These are phyloP conservation scores for Calonectria pseudoreteaudii DNA, from an alignment of 2,329 filamentous ascomycete species.

Conservation along the genomic window DNA sequence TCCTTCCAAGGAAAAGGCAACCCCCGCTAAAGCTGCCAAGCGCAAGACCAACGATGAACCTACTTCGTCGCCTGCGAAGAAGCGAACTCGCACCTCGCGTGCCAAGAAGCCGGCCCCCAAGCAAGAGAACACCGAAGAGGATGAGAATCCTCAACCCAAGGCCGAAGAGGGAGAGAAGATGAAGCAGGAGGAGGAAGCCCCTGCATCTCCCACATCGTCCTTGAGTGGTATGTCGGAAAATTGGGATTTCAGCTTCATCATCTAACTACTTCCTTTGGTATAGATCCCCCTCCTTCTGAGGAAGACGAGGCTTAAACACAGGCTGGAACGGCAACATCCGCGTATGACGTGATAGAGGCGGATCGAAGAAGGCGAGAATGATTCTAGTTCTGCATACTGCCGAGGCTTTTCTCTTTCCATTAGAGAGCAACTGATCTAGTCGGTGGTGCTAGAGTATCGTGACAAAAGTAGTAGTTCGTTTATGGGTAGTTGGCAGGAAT, in stretches of 20 bases:
- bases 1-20: conserved; percentile 13
- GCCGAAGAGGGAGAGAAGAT: conserved; percentile 37
- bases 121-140: conserved; percentile 35
- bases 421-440: not conserved
- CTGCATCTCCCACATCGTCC: conserved; percentile 24
- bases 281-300: conserved; percentile 33
- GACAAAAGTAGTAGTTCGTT: not conserved
- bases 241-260: not conserved
- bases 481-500: not conserved
- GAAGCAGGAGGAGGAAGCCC: conserved; percentile 34
- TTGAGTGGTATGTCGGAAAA: conserved; percentile 33
- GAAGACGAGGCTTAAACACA: conserved; percentile 22
- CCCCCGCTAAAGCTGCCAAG: conserved; percentile 36
- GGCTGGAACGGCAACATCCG: not conserved
- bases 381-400: not conserved
- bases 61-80: conserved; percentile 38
- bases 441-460: not conserved
- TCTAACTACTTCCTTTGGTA: not conserved
- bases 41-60: conserved; percentile 43
- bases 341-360: not conserved
- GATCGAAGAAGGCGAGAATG: not conserved
- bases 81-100: conserved; percentile 41
- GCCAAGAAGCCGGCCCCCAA: conserved; percentile 31
- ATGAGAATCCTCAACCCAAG: conserved; percentile 21
- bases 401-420: conserved; percentile 2